Percentiles rank a stretch among this genome's conserved stretches.
Conservation (phyloP, 164 flowering plant genomes). For the Vitis rupestris region DNA sequence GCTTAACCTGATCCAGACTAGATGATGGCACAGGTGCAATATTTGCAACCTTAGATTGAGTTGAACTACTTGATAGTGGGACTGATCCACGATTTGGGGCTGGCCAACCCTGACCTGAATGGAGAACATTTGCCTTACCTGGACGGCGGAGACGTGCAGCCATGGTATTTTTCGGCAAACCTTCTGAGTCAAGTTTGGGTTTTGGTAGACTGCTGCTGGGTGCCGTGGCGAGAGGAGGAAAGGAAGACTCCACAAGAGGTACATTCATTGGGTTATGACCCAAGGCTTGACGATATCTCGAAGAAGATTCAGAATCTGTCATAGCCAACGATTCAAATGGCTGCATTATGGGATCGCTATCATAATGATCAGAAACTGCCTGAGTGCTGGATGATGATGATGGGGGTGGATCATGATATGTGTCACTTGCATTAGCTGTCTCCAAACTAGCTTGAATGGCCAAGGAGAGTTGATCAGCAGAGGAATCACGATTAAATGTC, state of each 20-base stretch:
- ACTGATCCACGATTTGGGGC: constrained; percentile 30
- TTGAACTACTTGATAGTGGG: constrained; percentile 19
- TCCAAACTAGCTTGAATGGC: constrained; percentile 75
- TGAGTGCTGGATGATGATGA: constrained; percentile 32
- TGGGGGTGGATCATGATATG: constrained; percentile 21
- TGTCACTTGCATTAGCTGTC: constrained; percentile 33
- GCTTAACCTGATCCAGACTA: constrained; percentile 19
- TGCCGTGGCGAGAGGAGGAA: constrained; percentile 70
- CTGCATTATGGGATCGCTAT: constrained; percentile 40
- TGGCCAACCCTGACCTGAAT: constrained; percentile 39
- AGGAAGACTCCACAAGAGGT: constrained; percentile 63
- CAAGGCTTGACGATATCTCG: constrained; percentile 78
- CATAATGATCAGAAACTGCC: constrained; percentile 25
- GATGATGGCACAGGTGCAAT: constrained; percentile 13
- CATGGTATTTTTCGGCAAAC: constrained; percentile 47
- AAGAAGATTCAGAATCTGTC: constrained; percentile 53
- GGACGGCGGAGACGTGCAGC: constrained; percentile 65
- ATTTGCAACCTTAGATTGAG: constrained; percentile 29
- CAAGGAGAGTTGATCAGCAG: constrained; percentile 55
- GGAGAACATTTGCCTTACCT: constrained; percentile 29
- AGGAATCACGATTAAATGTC: constrained; percentile 42
- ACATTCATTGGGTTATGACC: constrained; percentile 38
- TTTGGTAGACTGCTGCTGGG: constrained; percentile 39
- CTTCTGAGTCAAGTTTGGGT: constrained; percentile 27
- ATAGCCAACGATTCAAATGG: constrained; percentile 57